A percentile compares a stretch with the other conserved stretches of the same genome.
These are phyloP conservation scores for Umbelopsis sp. DNA, from an alignment of 192 early-diverging fungal genomes.

Conservation along the genomic window DNA sequence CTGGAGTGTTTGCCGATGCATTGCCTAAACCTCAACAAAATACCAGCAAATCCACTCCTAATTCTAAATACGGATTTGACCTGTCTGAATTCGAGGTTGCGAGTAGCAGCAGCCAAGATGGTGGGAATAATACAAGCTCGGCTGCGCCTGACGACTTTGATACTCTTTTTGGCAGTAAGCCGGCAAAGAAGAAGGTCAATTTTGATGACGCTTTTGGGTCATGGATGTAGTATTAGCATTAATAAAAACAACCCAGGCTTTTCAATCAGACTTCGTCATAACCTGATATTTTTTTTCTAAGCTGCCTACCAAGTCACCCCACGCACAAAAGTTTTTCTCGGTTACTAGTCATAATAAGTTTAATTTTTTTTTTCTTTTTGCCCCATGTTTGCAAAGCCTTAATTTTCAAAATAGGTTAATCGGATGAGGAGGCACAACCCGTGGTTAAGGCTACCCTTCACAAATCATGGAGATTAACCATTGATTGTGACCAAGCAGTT, in stretches of 20 bases:
- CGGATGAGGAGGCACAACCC: too few relatives aligned
- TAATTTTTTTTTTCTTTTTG: too few relatives aligned
- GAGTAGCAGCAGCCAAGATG: not conserved
- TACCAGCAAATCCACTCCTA: conserved; percentile 17
- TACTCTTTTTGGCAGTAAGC: conserved; percentile 16
- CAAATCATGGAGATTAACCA: not conserved
- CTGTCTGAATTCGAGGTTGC: conserved; percentile 29
- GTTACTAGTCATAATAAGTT: too few relatives aligned
- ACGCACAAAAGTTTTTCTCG: too few relatives aligned
- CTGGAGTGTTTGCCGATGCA: conserved; percentile 1
- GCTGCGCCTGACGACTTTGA: not conserved
- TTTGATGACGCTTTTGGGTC: conserved; percentile 18
- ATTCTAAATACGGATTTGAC: conserved; percentile 43
- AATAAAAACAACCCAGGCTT: not conserved
- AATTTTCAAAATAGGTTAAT: too few relatives aligned
- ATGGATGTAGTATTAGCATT: not conserved
- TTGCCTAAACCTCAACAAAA: conserved; percentile 1
- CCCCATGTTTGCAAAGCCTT: too few relatives aligned
- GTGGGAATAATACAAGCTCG: not conserved
- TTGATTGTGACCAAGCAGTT: conserved; percentile 6
- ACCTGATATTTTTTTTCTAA: too few relatives aligned
- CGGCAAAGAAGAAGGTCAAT: conserved; percentile 14
- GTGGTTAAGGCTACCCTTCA: too few relatives aligned
- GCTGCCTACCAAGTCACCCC: too few relatives aligned
- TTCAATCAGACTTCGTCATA: not conserved